Evolutionary conservation across 257 asterid species (phyloP), one percentile per base, ranked within the genome.

Genomic region (Orobanche coerulescens): DNA sequence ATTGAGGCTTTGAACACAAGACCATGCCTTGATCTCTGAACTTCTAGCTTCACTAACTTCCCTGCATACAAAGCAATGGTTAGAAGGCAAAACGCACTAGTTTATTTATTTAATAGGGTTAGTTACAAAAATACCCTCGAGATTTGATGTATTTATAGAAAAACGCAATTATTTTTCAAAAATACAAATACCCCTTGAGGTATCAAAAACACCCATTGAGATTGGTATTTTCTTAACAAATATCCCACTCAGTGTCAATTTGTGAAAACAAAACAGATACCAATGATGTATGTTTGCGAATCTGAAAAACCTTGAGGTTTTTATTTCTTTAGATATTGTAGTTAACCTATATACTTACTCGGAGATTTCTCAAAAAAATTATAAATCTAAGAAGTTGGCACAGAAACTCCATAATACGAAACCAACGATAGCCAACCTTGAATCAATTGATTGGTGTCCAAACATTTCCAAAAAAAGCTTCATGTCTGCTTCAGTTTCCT

Each of bases 11-110:
- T 86, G 84, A 64, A 89, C 96, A 71, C 58, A 79, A 62, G 94
- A 95, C 96, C 96, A 93, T 54, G 97, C 95, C 84, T 76, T 77
- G 61, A 73, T 80, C 76, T 93, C 99, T 4, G 75, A 73, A 55
- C 68, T 75, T 75, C 83, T 85, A 73, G 97, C 97, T 74, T 84
- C 96, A 49, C 58, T 66, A 40, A 83, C 83, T 66, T 87, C 95
- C 79, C 99, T 93, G 81, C 75, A 75, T 20, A 71, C 70, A 63
- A 58, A 60, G 0, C 28, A 63, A 71, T 66, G 52, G 39, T 58
- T 23, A 19, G 61, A 62, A 62, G 64, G 39, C 36, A 26, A 2
- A 51, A 58, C 11, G n/a, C n/a, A n/a, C 63, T 15, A 50, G 30
- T 23, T 55, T 18, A 58, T 56, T 20, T 46, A 19, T 20, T 44